Percentiles rank a stretch among this genome's conserved stretches.
Conservation (phyloP, 148 eudicot species). For the Nepenthes mirabilis region DNA sequence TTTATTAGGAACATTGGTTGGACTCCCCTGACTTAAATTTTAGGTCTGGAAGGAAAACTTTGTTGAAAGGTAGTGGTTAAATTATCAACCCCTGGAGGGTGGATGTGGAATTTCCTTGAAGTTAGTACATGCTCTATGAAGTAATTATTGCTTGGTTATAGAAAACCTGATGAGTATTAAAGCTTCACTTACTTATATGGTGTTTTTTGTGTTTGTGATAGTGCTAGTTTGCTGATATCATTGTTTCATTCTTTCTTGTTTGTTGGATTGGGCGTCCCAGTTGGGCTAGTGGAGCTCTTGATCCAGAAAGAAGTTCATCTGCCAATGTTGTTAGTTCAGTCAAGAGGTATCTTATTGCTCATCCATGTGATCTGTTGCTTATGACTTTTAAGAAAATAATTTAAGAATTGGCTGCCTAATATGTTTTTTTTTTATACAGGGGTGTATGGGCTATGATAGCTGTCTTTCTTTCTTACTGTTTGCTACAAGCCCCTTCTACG, state of each 20-base stretch:
- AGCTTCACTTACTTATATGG: not conserved
- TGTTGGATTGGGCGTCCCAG: slow-evolving; percentile 21
- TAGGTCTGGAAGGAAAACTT: too few relatives aligned
- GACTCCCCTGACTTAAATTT: too few relatives aligned
- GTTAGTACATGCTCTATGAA: too few relatives aligned
- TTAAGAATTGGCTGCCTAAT: not conserved
- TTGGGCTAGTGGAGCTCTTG: slow-evolving; percentile 96
- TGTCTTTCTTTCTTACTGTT: slow-evolving; percentile 82
- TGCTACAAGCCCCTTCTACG: slow-evolving; percentile 98
- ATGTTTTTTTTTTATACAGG: slow-evolving; percentile 32
- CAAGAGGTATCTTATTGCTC: slow-evolving; percentile 43
- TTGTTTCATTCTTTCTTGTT: slow-evolving; percentile 1
- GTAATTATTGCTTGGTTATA: too few relatives aligned
- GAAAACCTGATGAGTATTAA: not conserved
- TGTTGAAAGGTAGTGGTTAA: too few relatives aligned
- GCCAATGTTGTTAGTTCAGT: slow-evolving; percentile 66
- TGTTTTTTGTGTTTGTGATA: not conserved
- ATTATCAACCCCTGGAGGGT: too few relatives aligned
- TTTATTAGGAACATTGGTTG: too few relatives aligned
- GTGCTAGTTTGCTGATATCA: not conserved
- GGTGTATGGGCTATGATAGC: slow-evolving; percentile 98
- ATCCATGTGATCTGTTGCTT: not conserved
- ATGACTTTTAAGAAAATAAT: not conserved
- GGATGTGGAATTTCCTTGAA: too few relatives aligned
- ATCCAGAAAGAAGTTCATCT: slow-evolving; percentile 61